Evolutionary conservation across 75 land plant genomes (phyloP).

Genomic region (Pinus tabuliformis): DNA sequence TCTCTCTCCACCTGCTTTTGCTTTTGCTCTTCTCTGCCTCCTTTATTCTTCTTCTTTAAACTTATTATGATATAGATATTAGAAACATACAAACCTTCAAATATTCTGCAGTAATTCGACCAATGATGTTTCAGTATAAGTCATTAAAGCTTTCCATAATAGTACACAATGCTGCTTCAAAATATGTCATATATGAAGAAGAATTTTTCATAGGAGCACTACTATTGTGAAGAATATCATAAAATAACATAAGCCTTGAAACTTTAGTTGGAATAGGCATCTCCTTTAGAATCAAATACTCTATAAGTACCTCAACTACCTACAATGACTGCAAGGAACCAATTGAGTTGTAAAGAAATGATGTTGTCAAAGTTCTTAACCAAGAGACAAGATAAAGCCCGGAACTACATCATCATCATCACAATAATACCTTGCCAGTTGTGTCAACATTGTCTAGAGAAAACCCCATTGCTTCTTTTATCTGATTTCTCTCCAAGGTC

Average conservation of each 20-base stretch:
- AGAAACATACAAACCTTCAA: too few relatives aligned
- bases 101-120: too few relatives aligned
- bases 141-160: conserved; percentile 15
- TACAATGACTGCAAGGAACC: neutral
- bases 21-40: conserved; percentile 48
- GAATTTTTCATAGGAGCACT: conserved; percentile 61
- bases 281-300: conserved; percentile 6
- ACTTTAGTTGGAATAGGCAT: conserved; percentile 51
- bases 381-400: too few relatives aligned
- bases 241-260: conserved; percentile 21
- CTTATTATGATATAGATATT: too few relatives aligned
- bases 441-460: too few relatives aligned
- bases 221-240: conserved; percentile 33
- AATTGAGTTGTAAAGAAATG: neutral
- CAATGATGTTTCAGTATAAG: too few relatives aligned
- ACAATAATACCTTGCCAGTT: too few relatives aligned
- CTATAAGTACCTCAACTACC: conserved; percentile 55
- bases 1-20: conserved; percentile 41
- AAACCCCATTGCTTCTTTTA: too few relatives aligned
- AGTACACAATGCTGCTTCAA: conserved; percentile 46
- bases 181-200: conserved; percentile 43
- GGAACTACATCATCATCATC: too few relatives aligned
- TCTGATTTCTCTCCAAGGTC: too few relatives aligned
- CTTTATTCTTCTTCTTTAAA: conserved; percentile 20
- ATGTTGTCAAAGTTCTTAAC: too few relatives aligned